These are phyloP conservation scores for Blastobotrys elegans DNA, from an alignment of 1,139 yeast genomes.

Conservation along the genomic window DNA sequence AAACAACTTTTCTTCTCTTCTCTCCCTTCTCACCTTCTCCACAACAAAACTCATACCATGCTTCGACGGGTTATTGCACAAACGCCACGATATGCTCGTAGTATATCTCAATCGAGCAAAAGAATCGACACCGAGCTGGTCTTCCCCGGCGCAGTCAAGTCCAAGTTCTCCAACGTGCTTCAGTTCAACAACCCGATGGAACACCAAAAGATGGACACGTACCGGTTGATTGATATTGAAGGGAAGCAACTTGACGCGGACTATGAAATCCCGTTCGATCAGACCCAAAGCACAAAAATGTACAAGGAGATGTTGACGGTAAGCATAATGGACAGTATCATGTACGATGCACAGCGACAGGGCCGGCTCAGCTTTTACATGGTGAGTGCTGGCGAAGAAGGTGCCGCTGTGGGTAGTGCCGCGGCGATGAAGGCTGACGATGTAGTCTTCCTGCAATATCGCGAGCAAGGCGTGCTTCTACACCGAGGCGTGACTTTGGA, in stretches of 20 bases:
- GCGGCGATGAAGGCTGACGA: constrained; percentile 34
- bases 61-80: background rate
- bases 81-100: background rate
- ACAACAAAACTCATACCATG: background rate
- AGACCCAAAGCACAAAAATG: constrained; percentile 29
- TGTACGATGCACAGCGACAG: constrained; percentile 38
- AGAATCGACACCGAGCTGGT: constrained; percentile 27
- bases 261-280: constrained; percentile 26
- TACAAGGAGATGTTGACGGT: constrained; percentile 34
- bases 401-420: constrained; percentile 35
- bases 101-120: constrained; percentile 25
- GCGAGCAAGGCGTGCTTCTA: constrained; percentile 34
- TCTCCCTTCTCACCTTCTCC: background rate
- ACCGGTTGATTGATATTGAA: constrained; percentile 30
- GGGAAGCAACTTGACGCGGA: constrained; percentile 29
- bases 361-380: constrained; percentile 36
- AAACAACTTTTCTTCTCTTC: background rate
- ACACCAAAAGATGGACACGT: constrained; percentile 27
- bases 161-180: constrained; percentile 27
- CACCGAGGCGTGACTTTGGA: constrained; percentile 35
- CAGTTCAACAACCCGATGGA: constrained; percentile 25
- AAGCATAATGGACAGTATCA: constrained; percentile 31
- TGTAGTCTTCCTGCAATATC: constrained; percentile 33
- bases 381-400: constrained; percentile 39
- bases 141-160: constrained; percentile 31